Evolutionary conservation across 2,329 filamentous ascomycete genomes (phyloP), one percentile per base, ranked within the genome.

Genomic region (Scopulariopsis brevicaulis): DNA sequence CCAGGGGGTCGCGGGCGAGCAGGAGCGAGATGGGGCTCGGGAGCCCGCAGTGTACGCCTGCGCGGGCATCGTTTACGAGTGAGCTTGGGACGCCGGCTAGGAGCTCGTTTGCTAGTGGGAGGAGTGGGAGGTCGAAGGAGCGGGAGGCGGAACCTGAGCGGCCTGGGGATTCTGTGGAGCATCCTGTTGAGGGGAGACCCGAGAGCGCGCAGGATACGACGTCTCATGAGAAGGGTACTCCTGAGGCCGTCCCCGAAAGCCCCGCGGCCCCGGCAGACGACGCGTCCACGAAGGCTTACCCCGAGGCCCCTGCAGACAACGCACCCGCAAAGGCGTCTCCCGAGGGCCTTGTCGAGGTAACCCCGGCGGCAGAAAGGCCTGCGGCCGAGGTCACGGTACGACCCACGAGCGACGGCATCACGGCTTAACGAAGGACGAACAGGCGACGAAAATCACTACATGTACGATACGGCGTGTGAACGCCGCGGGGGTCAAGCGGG

Each of bases 11-110:
- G 3, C 71, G 76, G 50, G 74, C 71, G n/a, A 50, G 46, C 3
- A 76, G 75, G 63, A 71, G 73, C 34, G 71, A 88, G 70, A 75
- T 88, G 78, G 66, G 84, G 72, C 69, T 93, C 74, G 69, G 89
- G 2, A 65, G 69, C 62, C 60, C 69, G 67, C 68, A 79, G 12
- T 71, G 70, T 63, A 83, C 79, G 64, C 80, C 81, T 15, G 67
- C 80, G 6, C 72, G 77, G 58, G 73, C 77, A 58, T 74, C 78
- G 0, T 82, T 81, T 52, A 58, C 53, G 48, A 60, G 54, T 14
- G 59, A 60, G 32, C 43, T 28, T 4, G 43, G 22, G 10, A 40
- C 32, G 32, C 32, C 53, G 6, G n/a, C 32, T 18, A 37, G 53
- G 32, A 37, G 12, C 32, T 54, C 53, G 11, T 54, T 54, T 37